Base-by-base conservation (phyloP, 257 asterid species). In the Solanum gandarillasii region DNA sequence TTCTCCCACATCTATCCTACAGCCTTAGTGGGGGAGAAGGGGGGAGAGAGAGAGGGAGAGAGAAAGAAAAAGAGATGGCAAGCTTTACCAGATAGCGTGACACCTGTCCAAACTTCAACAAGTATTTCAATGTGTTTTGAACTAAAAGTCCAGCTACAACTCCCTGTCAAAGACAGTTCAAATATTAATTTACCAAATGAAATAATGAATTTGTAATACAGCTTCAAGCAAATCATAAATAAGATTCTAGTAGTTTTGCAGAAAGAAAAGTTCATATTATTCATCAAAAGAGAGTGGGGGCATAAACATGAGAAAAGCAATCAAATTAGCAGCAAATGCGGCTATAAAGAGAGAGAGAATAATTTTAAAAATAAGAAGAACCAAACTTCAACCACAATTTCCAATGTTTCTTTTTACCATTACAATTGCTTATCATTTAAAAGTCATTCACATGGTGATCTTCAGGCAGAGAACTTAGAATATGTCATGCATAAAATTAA, bases 121-220 rank as follows among this genome's bases (percentile, higher is more conserved):
- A 92, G 91, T 94, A 97, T 88, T 97, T 97, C 39, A 97, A 98
- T 23, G 99, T 93, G 91, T 97, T 97, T 89, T 97, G 99, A 87
- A 97, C 98, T 86, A 97, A 96, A 86, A 97, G 95, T 73, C 99
- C 99, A 36, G 99, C 99, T 86, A 97, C 98, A 93, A 97, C 91
- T 86, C 99, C 99, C 99, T 97, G 87, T 87, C 90, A 92, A 88
- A 87, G 72, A 79, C 83, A 11, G 36, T 31, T 52, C 39, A 86
- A 83, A 83, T 86, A 43, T 46, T 46, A 46, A 81, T 9, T 41
- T 46, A 81, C 65, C 68, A 3, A 81, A 81, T 29, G 68, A 18
- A 27, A 31, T 46, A 81, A 29, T 62, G 5, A 81, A 81, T 46
- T 5, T 46, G 58, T 46, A 81, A 27, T 81, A 46, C 18, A 16